Percentiles rank a stretch among this genome's conserved stretches.
phyloP scores from a whole-genome alignment of 169 alveolate genomes.

The Cryptosporidium tyzzeri region DNA sequence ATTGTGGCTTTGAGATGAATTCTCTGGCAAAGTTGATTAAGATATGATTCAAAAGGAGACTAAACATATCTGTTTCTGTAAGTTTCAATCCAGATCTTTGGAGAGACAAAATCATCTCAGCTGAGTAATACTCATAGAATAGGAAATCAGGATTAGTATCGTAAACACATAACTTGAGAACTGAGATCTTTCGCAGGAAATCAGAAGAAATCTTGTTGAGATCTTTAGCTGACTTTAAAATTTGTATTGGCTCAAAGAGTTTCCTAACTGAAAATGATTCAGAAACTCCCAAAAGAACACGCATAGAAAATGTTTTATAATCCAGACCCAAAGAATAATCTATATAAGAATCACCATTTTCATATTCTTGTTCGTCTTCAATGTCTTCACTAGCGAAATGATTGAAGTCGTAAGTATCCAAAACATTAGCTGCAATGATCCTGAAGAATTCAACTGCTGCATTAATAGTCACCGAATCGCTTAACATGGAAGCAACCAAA shows the following conservation, averaged over 20 bases:
- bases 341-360: background rate
- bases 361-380: background rate
- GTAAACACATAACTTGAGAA: slow-evolving; percentile 6
- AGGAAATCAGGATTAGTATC: background rate
- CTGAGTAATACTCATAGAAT: background rate
- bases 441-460: background rate
- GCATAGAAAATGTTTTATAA: background rate
- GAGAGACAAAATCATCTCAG: background rate
- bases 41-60: too few relatives aligned
- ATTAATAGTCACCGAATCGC: background rate
- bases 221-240: background rate
- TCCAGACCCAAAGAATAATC: background rate
- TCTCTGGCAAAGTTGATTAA: too few relatives aligned
- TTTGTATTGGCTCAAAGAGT: background rate
- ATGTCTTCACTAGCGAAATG: background rate
- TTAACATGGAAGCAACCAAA: background rate
- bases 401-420: slow-evolving; percentile 15
- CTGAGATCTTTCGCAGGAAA: background rate
- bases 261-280: slow-evolving; percentile 7
- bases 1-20: background rate
- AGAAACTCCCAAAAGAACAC: slow-evolving; percentile 20
- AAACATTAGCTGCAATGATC: background rate
- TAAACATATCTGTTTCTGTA: too few relatives aligned
- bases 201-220: slow-evolving; percentile 22
- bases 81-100: background rate